phyloP scores from a whole-genome alignment of 1,139 yeast genomes.

The Zygosaccharomyces sapae region DNA sequence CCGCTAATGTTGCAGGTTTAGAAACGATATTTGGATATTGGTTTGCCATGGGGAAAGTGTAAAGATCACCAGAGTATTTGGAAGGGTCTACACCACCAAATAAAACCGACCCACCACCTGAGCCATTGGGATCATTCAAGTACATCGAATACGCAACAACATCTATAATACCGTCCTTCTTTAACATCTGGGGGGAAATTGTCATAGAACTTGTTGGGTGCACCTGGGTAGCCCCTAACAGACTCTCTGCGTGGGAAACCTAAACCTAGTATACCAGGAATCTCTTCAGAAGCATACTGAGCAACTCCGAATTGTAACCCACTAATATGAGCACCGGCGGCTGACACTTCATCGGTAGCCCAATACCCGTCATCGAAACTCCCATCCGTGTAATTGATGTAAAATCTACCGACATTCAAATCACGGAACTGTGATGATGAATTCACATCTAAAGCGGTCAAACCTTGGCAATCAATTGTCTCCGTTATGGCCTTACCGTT shows the following conservation, averaged over 20 bases:
- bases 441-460: slow-evolving; percentile 14
- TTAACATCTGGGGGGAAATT: slow-evolving; percentile 58
- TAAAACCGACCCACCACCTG: slow-evolving; percentile 43
- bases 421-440: slow-evolving; percentile 16
- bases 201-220: slow-evolving; percentile 40
- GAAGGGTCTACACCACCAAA: slow-evolving; percentile 56
- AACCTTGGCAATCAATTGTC: slow-evolving; percentile 16
- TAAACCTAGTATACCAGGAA: slow-evolving; percentile 30
- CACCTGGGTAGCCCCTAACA: slow-evolving; percentile 22
- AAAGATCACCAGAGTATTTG: slow-evolving; percentile 45
- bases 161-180: slow-evolving; percentile 47
- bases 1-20: slow-evolving; percentile 42
- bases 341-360: slow-evolving; percentile 22
- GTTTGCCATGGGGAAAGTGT: slow-evolving; percentile 44
- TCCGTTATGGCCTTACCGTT: slow-evolving; percentile 13
- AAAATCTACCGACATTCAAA: slow-evolving; percentile 21
- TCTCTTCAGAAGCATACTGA: slow-evolving; percentile 22
- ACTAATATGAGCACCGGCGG: slow-evolving; percentile 17
- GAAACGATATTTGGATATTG: slow-evolving; percentile 28
- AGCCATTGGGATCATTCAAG: slow-evolving; percentile 38
- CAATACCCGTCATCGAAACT: slow-evolving; percentile 29
- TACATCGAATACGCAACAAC: slow-evolving; percentile 52
- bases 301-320: slow-evolving; percentile 29
- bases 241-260: slow-evolving; percentile 30
- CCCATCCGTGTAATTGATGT: slow-evolving; percentile 24